Evolutionary conservation across 129 eudicot genomes (phyloP), one percentile per base, ranked within the genome.

Genomic region (Dittrichia graveolens): DNA sequence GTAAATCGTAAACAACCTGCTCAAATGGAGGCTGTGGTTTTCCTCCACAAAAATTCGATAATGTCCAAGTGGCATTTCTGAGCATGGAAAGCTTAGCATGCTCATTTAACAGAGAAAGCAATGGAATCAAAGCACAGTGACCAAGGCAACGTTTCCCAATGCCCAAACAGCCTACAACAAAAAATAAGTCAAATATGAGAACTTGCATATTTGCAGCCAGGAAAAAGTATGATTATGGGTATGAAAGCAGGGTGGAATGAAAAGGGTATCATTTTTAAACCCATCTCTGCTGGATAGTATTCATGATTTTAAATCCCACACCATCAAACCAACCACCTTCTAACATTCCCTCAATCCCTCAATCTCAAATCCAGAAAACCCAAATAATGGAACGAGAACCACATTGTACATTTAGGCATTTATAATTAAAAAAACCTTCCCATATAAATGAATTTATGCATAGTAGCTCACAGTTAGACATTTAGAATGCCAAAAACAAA

Each of bases 41-140:
- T 58, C 97, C 97, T 38, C 97, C 64, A 76, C 93, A 91, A 48
- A 91, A 88, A 58, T 91, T 91, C 7, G 93, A 91, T 58, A 91
- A 76, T 2, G 97, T 88, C 97, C 97, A 91, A 6, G 92, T 86
- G 59, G 97, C 97, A 79, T 86, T 91, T 79, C 93, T 80, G 10
- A 91, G 83, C 96, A 91, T 86, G 9, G 97, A 88, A 60, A 91
- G 91, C 79, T 88, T 88, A 5, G 96, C 79, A 60, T 82, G 75
- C 83, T 86, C 90, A 69, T 88, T 91, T 65, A 88, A 65, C 83
- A 79, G 96, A 45, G 85, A 71, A 47, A 88, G 78, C 80, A 88
- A 74, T 35, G 96, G 96, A 47, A 74, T 52, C 84, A 91, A 73
- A 79, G 96, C 97, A 42, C 97, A 96, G 71, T 82, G 71, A 13